These are phyloP conservation scores for Kwoniella bestiolae DNA, from an alignment of 768 basidiomycete species.

Conservation along the genomic window DNA sequence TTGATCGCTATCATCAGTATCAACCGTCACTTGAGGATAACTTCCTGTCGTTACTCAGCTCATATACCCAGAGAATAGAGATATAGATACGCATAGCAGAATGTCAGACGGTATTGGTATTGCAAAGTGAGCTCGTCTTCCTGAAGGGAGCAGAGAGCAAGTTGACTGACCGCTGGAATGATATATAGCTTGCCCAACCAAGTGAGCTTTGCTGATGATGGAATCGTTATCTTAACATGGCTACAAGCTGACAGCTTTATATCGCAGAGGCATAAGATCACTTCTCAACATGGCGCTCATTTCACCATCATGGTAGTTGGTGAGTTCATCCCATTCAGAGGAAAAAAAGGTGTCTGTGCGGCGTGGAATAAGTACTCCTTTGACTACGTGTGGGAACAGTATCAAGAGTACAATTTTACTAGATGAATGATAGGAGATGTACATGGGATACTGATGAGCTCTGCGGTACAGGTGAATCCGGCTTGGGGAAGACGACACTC, in stretches of 20 bases:
- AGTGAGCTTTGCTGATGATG: constrained; percentile 62
- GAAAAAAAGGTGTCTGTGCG: constrained; percentile 2
- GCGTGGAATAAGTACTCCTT: not conserved
- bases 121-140: constrained; percentile 48
- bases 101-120: constrained; percentile 57
- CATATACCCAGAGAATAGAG: not conserved
- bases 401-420: not conserved
- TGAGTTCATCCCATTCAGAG: constrained; percentile 58
- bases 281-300: constrained; percentile 94
- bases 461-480: constrained; percentile 77
- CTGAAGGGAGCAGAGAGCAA: not conserved
- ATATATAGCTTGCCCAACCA: constrained; percentile 88
- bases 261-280: constrained; percentile 93
- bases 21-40: not conserved
- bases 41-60: not conserved
- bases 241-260: constrained; percentile 25
- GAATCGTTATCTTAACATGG: not conserved
- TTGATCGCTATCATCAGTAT: not conserved
- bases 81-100: not conserved
- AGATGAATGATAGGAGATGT: not conserved
- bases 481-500: constrained; percentile 93
- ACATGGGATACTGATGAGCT: not conserved
- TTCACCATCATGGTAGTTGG: constrained; percentile 99
- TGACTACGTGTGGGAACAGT: not conserved
- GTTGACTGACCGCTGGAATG: constrained; percentile 5